Evolutionary conservation across 805 yeast species (phyloP), one percentile per base, ranked within the genome.

Genomic region (Lachancea fermentati): DNA sequence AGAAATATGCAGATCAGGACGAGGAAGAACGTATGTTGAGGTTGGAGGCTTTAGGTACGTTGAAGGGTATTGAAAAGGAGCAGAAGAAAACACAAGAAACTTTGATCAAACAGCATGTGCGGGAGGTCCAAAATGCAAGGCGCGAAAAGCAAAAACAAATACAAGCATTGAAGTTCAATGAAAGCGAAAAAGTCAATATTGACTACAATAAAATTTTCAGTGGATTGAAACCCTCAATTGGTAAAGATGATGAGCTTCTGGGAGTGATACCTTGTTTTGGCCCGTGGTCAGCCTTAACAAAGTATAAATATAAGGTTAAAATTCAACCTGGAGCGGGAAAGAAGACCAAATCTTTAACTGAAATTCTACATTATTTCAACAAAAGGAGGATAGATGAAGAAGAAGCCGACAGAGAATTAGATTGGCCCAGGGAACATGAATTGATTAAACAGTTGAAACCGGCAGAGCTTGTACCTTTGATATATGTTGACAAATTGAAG

Each of bases 1-100:
- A 75, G 45, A 91, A 89, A 55, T 91, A 91, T 55, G 86, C 80
- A 3, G 88, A 83, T 44, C 97, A 91, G 63, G 97, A 91, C 58
- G 96, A 86, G 38, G 93, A 85, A 42, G 97, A 91, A 52, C 74
- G 88, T 41, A 53, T 63, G 34, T 52, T 81, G 42, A 72, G 94
- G 48, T 78, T 91, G 84, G 78, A 82, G 43, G 85, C 83, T 2
- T 65, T 91, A 31, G 97, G 97, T 3, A 85, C 95, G 0, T 67
- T 85, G 54, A 87, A 86, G 51, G 74, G 78, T 19, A 52, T 68
- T 3, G 68, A 68, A 28, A 59, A 63, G 38, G 53, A 66, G 44
- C 62, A 65, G 34, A 56, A 60, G 25, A 65, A 66, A 35, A 54
- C 61, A 31, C 57, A 62, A 30, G 62, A 63, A 42, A 62, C 62